These are phyloP conservation scores for Emergomyces orientalis DNA, from an alignment of 2,329 filamentous ascomycete genomes.

Conservation along the genomic window DNA sequence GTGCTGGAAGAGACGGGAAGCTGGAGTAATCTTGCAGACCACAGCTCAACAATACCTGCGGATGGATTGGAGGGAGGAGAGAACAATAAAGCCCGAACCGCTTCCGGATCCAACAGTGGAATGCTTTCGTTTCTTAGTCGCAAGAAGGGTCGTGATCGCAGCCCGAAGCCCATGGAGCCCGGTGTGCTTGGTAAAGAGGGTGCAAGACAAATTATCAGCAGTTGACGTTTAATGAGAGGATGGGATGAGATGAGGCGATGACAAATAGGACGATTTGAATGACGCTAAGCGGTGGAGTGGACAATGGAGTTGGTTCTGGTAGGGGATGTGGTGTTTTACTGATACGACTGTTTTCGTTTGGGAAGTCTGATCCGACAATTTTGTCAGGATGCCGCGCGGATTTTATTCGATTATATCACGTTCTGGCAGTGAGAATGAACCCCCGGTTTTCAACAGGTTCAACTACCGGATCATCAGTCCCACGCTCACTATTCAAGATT, in stretches of 20 bases:
- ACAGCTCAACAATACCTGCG: conserved; percentile 63
- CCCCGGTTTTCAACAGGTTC: not conserved
- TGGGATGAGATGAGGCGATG: not conserved
- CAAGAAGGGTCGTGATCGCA: conserved; percentile 83
- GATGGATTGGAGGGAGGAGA: conserved; percentile 46
- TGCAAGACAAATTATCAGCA: conserved; percentile 66
- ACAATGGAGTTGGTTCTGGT: not conserved
- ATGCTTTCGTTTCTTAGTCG: conserved; percentile 84
- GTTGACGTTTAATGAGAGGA: conserved; percentile 29
- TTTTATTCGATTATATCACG: not conserved
- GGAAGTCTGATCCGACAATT: not conserved
- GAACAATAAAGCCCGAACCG: conserved; percentile 40
- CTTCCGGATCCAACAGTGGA: conserved; percentile 53
- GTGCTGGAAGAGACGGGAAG: conserved; percentile 81
- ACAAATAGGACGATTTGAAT: not conserved
- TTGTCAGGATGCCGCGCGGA: not conserved
- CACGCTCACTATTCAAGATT: not conserved
- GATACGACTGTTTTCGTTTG: not conserved
- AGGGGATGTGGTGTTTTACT: not conserved
- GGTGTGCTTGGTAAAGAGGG: conserved; percentile 94
- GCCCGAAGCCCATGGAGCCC: conserved; percentile 86
- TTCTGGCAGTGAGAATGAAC: not conserved
- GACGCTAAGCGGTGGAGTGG: not conserved
- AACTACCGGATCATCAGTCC: not conserved
- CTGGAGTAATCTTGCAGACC: conserved; percentile 83